Conservation (phyloP, 805 yeast species). For the Saccharomycopsis oosterbeekiorum region DNA sequence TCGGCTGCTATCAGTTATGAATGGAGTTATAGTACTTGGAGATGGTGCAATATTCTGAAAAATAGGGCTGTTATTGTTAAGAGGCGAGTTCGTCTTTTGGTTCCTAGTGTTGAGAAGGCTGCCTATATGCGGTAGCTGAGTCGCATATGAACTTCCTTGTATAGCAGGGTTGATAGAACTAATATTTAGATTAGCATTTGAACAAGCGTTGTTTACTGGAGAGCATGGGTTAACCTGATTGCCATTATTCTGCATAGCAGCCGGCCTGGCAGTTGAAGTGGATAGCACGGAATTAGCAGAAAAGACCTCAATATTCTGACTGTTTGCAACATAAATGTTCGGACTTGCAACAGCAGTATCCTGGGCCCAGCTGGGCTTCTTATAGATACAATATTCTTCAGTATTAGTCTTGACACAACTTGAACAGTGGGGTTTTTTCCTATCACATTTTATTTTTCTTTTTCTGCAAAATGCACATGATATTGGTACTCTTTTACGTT, state of each 20-base stretch:
- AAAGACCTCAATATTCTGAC: background rate
- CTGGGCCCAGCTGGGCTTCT: slow-evolving; percentile 15
- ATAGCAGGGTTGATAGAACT: too few species aligned
- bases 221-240: background rate
- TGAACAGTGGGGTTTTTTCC: slow-evolving; percentile 29
- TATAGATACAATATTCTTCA: slow-evolving; percentile 27
- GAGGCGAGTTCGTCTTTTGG: background rate
- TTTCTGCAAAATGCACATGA: slow-evolving; percentile 28
- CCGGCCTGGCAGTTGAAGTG: background rate
- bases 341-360: background rate
- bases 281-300: background rate
- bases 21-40: background rate
- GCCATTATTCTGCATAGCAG: too few species aligned
- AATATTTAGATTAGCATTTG: background rate
- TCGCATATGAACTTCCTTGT: background rate
- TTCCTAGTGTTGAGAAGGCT: background rate
- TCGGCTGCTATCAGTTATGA: background rate
- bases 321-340: background rate
- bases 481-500: slow-evolving; percentile 21
- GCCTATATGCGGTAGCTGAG: background rate
- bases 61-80: too few species aligned
- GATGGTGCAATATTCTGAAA: background rate
- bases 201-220: background rate
- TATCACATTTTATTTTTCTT: slow-evolving; percentile 28
- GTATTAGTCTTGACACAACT: slow-evolving; percentile 26